These are phyloP conservation scores for Pichia thaimueangensis DNA, from an alignment of 805 yeast species.

Conservation along the genomic window DNA sequence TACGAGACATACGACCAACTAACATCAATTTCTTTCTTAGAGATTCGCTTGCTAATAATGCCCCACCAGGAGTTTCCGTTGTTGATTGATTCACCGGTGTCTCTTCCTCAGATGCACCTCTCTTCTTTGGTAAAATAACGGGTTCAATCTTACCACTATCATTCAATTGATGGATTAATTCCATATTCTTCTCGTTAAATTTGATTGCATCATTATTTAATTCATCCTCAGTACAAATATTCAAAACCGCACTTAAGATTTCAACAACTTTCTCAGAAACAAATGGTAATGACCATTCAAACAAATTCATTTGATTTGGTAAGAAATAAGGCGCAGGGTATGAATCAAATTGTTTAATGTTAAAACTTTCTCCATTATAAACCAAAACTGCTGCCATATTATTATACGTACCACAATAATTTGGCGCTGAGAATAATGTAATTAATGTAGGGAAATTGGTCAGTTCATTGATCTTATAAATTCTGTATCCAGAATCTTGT, in stretches of 20 bases:
- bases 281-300: constrained; percentile 95
- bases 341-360: constrained; percentile 87
- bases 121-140: no score
- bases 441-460: constrained; percentile 78
- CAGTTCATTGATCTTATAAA: constrained; percentile 83
- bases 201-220: constrained; percentile 26
- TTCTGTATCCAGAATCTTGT: constrained; percentile 94
- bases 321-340: constrained; percentile 96
- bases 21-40: constrained; percentile 3
- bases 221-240: constrained; percentile 93
- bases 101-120: no score
- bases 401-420: constrained; percentile 84
- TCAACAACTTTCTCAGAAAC: constrained; percentile 95
- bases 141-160: no score
- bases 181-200: background rate
- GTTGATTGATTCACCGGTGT: background rate
- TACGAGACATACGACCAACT: constrained; percentile 63
- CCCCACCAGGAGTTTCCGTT: background rate
- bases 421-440: constrained; percentile 93
- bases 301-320: constrained; percentile 95
- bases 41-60: constrained; percentile 1
- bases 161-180: background rate
- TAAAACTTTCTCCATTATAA: constrained; percentile 88
- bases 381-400: constrained; percentile 93
- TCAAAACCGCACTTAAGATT: constrained; percentile 81